Base-by-base conservation (phyloP, 768 basidiomycete genomes). In the Podaxis sp. region DNA sequence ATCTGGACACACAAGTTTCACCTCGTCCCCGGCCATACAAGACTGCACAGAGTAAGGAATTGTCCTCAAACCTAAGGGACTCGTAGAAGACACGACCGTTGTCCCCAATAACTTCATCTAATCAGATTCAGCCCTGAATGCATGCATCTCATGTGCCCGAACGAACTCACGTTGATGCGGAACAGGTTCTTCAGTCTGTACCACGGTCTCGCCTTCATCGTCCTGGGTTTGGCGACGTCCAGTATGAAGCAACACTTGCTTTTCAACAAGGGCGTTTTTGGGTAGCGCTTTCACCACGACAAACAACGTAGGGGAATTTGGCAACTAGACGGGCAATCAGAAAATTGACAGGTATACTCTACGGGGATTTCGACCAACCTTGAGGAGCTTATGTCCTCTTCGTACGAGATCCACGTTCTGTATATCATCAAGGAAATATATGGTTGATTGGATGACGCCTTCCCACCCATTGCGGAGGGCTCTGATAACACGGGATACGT, bases 191-290 rank as follows among this genome's bases (percentile, higher is more conserved):
- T 58, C 41, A 6, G 37, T 17, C 50, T 79, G 70, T 33, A 77
- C 55, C 4, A 69, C 69, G 0, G 64, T 33, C 54, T 83, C 84
- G n/a, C 76, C 79, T 36, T 80, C 83, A 36, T 83, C 84, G 38
- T 83, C 83, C 3, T 65, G 58, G 13, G 79, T 58, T n/a, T 72
- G 65, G 60, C 80, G 82, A 38, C 83, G 81, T 2, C 90, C 89
- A 0, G 88, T 91, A 67, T 93, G 90, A 11, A 86, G 70, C 6
- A 91, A 65, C 1, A 88, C 84, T 70, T 94, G 92, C 67, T 91
- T 92, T 71, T 95, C 93, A 11, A 93, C 69, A 37, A 84, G 71
- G 1, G 91, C 93, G 59, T 78, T 80, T 67, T 89, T 91, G 0
- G 93, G 93, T 7, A 95, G 76, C 40, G 82, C 79, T 59, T 84